Evolutionary conservation across 176 grass and related monocot species (phyloP).

Genomic region (Oryza officinalis): DNA sequence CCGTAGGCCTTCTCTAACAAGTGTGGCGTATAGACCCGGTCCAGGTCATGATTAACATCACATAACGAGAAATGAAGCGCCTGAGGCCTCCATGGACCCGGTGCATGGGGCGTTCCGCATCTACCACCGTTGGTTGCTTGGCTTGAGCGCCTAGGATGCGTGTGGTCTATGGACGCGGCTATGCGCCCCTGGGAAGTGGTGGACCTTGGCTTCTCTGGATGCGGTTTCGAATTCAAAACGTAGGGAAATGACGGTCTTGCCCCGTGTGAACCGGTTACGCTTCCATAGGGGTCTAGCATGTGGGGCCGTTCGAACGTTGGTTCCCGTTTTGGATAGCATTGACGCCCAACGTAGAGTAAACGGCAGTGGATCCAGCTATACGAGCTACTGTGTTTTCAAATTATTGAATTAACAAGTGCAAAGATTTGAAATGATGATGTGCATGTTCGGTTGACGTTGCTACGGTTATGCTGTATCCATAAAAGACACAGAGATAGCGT

Average conservation of each 20-base stretch:
- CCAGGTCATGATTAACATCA: not conserved
- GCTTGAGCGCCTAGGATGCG: not conserved
- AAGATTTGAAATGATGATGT: no score
- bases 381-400: no score
- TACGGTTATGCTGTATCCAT: no score
- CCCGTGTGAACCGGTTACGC: not conserved
- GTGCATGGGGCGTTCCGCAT: not conserved
- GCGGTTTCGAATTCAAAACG: slow-evolving; percentile 56
- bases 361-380: no score
- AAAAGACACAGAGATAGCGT: no score
- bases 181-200: not conserved
- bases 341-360: not conserved
- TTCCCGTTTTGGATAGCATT: not conserved
- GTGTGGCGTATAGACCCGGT: not conserved
- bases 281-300: not conserved
- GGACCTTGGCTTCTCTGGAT: slow-evolving; percentile 24
- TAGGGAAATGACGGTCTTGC: slow-evolving; percentile 23
- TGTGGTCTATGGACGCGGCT: not conserved
- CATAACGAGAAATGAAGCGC: not conserved
- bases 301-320: not conserved
- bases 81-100: not conserved
- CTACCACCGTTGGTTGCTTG: not conserved
- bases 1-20: not conserved
- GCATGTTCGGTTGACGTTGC: no score
- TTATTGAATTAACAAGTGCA: no score